Base-by-base conservation (phyloP, 2,329 filamentous ascomycete species). In the Westerdykella aurantiaca region DNA sequence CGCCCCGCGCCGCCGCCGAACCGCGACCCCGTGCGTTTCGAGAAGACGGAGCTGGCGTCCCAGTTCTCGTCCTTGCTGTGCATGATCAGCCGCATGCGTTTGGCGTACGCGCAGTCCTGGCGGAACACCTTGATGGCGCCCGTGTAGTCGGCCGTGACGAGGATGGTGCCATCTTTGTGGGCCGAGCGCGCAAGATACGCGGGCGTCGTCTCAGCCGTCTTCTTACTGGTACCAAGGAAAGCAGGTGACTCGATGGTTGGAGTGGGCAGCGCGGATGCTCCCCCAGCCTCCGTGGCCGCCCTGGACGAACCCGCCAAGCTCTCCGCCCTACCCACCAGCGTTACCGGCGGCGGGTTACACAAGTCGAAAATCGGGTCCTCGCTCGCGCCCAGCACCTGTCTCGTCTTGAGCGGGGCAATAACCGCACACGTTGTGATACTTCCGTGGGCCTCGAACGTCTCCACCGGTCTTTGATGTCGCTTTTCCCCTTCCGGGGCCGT, bases 361-460 rank as follows among this genome's bases (percentile, higher is more conserved):
- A 97, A 76, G 56, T 96, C 90, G 64, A 89, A 98, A n/a, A 98
- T 80, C 1, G 93, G 90, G 62, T 98, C 90, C 43, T 88, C 86
- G 0, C 89, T 94, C 12, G 80, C 78, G 40, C 85, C 83, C 0
- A 98, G 76, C 2, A 93, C 73, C 58, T 86, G 83, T 45, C 87
- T 80, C 10, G 88, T 89, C 56, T 80, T 81, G 0, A 80, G 79
- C 0, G 93, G 91, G 0, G 91, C 91, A 60, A 96, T 84, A 4
- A 93, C 71, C 2, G 91, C 88, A n/a, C 83, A 85, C 0, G 91
- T 97, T 3, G 95, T 90, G 46, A 94, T 87, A 17, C 87, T 83
- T 1, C 85, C 81, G 62, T 96, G 89, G 0, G 91, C 90, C 58
- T 95, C 89, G 53, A 98, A 95, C 53, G 85, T 84, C 65, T 98